These are phyloP conservation scores for Acephala macrosclerotiorum DNA, from an alignment of 2,329 filamentous ascomycete genomes.

Conservation along the genomic window DNA sequence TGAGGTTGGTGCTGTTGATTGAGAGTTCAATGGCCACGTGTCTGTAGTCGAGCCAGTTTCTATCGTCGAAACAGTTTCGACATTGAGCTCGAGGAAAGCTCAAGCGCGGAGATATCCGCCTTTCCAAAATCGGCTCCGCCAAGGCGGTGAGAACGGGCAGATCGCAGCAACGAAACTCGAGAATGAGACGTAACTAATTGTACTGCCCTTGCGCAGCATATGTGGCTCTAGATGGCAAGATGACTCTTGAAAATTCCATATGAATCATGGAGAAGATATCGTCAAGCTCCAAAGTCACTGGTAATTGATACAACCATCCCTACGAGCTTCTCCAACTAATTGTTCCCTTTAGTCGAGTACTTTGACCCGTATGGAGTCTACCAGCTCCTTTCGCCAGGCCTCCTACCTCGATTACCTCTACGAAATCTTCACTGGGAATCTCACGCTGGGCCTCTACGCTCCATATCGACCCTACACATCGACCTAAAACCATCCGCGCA, in stretches of 20 bases:
- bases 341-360: slow-evolving; percentile 77
- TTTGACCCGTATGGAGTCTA: slow-evolving; percentile 92
- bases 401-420: slow-evolving; percentile 82
- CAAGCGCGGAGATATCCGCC: neutral
- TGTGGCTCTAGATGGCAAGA: neutral
- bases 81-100: no score
- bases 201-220: neutral
- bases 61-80: no score
- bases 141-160: neutral
- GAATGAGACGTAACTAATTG: neutral
- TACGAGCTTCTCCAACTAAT: slow-evolving; percentile 24
- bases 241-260: slow-evolving; percentile 10
- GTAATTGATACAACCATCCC: slow-evolving; percentile 50
- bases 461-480: slow-evolving; percentile 91
- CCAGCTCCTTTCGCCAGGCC: slow-evolving; percentile 77
- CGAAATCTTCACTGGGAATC: slow-evolving; percentile 98
- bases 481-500: slow-evolving; percentile 74
- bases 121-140: neutral
- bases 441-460: slow-evolving; percentile 86
- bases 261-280: slow-evolving; percentile 67
- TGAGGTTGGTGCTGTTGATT: no score
- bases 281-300: slow-evolving; percentile 80
- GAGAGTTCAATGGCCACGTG: no score
- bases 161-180: slow-evolving; percentile 3
- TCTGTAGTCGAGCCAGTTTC: no score